These are phyloP conservation scores for Colletotrichum spaethianum DNA, from an alignment of 2,329 filamentous ascomycete genomes.

Conservation along the genomic window DNA sequence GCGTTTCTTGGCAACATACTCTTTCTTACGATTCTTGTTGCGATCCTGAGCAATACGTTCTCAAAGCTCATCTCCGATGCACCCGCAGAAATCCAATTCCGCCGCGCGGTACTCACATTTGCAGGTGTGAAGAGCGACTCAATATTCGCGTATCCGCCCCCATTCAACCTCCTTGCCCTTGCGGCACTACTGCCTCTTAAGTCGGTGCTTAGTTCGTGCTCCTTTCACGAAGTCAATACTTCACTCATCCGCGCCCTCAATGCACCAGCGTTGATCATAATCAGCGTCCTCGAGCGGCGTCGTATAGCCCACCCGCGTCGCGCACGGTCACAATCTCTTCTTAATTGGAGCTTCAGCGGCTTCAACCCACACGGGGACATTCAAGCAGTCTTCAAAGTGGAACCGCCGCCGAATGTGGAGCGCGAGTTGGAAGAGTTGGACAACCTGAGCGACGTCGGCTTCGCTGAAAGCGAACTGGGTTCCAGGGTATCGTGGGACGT, in stretches of 20 bases:
- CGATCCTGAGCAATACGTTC: constrained; percentile 81
- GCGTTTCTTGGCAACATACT: constrained; percentile 82
- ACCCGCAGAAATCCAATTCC: constrained; percentile 79
- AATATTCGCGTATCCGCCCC: constrained; percentile 78
- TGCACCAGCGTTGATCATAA: constrained; percentile 72
- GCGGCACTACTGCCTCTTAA: constrained; percentile 77
- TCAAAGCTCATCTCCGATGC: constrained; percentile 78
- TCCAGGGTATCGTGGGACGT: constrained; percentile 19
- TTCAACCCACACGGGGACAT: constrained; percentile 71
- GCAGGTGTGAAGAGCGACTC: constrained; percentile 82
- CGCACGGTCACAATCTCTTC: constrained; percentile 46
- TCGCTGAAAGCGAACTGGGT: constrained; percentile 32
- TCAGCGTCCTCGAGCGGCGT: constrained; percentile 73
- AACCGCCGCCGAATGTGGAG: constrained; percentile 62
- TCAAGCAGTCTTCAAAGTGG: constrained; percentile 71
- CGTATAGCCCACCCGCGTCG: constrained; percentile 60
- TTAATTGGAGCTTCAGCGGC: constrained; percentile 46
- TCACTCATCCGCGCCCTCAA: constrained; percentile 75
- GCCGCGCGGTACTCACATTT: constrained; percentile 79
- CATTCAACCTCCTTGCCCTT: constrained; percentile 80
- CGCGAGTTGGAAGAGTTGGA: constrained; percentile 48
- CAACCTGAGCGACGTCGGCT: constrained; percentile 37
- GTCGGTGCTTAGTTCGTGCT: constrained; percentile 71
- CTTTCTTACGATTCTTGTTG: constrained; percentile 81
- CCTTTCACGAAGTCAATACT: constrained; percentile 82